A percentile compares a stretch with the other conserved stretches of the same genome.
These are phyloP conservation scores for Aspergillus amoenus DNA, from an alignment of 2,329 filamentous ascomycete genomes.

Conservation along the genomic window DNA sequence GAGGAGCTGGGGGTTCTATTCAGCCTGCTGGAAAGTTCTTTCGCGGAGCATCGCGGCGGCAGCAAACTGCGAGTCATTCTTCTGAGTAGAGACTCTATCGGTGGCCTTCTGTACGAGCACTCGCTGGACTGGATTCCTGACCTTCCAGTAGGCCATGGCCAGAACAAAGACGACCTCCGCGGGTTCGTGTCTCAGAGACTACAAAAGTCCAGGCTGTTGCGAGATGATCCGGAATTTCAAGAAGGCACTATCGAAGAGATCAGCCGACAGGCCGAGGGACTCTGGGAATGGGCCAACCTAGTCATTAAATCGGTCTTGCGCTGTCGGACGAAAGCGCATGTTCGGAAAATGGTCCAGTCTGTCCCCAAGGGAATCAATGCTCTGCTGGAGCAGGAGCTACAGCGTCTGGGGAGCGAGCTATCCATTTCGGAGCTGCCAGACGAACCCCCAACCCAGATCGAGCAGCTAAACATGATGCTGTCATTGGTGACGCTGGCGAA, in stretches of 20 bases:
- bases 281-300: slow-evolving; percentile 19
- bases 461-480: slow-evolving; percentile 6
- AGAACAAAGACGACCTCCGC: slow-evolving; percentile 18
- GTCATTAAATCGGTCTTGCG: slow-evolving; percentile 15
- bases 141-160: slow-evolving; percentile 12
- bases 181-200: slow-evolving; percentile 13
- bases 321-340: slow-evolving; percentile 18
- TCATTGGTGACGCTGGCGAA: slow-evolving; percentile 7
- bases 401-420: slow-evolving; percentile 12
- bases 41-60: neutral
- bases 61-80: slow-evolving; percentile 2
- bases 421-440: neutral
- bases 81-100: slow-evolving; percentile 11
- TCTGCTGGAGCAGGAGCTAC: slow-evolving; percentile 11
- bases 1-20: slow-evolving; percentile 5
- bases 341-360: slow-evolving; percentile 11
- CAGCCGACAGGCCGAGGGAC: slow-evolving; percentile 9
- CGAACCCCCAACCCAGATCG: neutral
- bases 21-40: slow-evolving; percentile 2
- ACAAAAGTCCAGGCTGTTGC: slow-evolving; percentile 14
- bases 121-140: slow-evolving; percentile 12
- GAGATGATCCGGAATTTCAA: slow-evolving; percentile 4
- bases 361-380: slow-evolving; percentile 17
- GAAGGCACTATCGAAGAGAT: slow-evolving; percentile 11
- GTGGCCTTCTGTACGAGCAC: slow-evolving; percentile 10